Evolutionary conservation across 305 asterid genomes (phyloP), one percentile per base, ranked within the genome.

Genomic region (Fraxinus velutina): DNA sequence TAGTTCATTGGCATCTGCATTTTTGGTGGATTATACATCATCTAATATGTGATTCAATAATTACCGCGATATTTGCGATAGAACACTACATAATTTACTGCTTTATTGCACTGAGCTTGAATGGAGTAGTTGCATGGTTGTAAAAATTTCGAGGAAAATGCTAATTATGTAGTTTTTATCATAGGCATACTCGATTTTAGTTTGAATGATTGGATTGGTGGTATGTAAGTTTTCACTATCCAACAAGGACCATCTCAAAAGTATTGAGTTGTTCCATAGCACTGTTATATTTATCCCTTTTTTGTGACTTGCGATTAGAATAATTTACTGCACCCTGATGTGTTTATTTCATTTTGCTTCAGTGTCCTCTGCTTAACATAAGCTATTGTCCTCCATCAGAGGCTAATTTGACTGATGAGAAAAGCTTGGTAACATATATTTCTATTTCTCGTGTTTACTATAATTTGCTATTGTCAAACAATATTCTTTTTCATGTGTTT

Each of bases 311-410:
- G 78, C 32, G 37, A 42, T 73, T 42, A 75, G 78, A 70, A 75
- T 77, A 21, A 77, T 9, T 36, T 77, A 10, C 44, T 5, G 24
- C 72, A 32, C 86, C 83, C 81, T 90, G 81, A 85, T 87, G 76
- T 76, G n/a, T 75, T 79, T 72, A 52, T 82, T 71, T 82, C 24
- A 29, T 76, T 73, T 76, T 73, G 83, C 82, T 33, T 70, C 79
- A 94, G 98, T 94, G 98, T 87, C 96, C 96, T 77, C 90, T 94
- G 80, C 95, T 94, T 84, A 94, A 94, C 88, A 86, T 94, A 85
- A 94, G 96, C 84, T 92, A 89, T 75, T 94, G 98, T 76, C 95
- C 95, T 85, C 90, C 96, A 47, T 86, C 97, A 44, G 97, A 94
- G 87, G 94, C 91, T 78, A 84, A 82, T 76, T 82, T 92, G 77